phyloP scores from a whole-genome alignment of 352 stramenopile genomes.

The Blastocystis hominis region DNA sequence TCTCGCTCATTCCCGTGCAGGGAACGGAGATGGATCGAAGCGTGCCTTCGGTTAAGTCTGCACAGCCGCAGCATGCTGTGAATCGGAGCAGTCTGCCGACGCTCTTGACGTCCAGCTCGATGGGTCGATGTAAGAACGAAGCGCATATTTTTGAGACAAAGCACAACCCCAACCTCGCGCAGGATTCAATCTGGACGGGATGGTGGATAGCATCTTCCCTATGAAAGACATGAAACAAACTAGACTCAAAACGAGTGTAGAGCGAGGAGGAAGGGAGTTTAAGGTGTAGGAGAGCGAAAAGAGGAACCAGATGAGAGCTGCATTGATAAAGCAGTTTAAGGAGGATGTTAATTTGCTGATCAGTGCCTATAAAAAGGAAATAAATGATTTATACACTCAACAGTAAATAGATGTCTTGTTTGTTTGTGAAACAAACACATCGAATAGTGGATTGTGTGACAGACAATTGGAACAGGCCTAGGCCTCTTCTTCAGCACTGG shows the following conservation, averaged over 20 bases:
- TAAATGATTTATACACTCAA: background rate
- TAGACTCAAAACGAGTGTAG: too few species aligned
- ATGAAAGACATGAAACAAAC: too few species aligned
- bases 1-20: background rate
- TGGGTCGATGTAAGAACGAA: too few species aligned
- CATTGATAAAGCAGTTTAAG: constrained; percentile 8
- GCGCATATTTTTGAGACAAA: too few species aligned
- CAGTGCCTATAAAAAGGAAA: background rate
- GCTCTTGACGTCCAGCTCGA: background rate
- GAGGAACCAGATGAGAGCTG: background rate
- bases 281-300: background rate
- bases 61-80: background rate
- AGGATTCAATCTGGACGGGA: too few species aligned
- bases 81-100: background rate
- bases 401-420: background rate
- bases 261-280: background rate
- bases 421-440: background rate
- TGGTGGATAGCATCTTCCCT: too few species aligned
- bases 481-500: too few species aligned
- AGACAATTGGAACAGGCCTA: background rate
- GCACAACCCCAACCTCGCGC: too few species aligned
- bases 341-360: background rate
- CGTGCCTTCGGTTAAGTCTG: background rate
- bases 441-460: background rate
- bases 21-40: background rate